A percentile compares a stretch with the other conserved stretches of the same genome.
Conservation (phyloP, 192 early-diverging fungal genomes). For the Backusella tuberculispora region DNA sequence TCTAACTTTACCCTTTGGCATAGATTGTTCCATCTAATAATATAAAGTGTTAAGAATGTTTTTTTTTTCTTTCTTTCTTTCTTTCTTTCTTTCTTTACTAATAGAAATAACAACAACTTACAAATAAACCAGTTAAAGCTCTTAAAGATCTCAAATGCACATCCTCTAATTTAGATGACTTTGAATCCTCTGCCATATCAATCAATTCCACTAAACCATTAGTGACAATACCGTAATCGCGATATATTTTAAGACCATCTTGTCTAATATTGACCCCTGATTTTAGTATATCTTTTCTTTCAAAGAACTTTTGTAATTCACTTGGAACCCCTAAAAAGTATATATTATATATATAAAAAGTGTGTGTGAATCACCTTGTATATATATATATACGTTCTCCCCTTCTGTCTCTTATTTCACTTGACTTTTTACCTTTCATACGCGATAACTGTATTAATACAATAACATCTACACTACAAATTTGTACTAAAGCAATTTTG, state of each 20-base stretch:
- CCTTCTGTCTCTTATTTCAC: background rate
- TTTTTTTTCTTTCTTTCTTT: too few species aligned
- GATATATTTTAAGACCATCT: conserved; percentile 33
- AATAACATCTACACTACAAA: conserved; percentile 26
- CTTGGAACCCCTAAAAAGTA: conserved; percentile 25
- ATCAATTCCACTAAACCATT: conserved; percentile 35
- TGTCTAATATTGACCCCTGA: conserved; percentile 35
- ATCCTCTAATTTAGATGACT: background rate
- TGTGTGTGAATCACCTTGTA: background rate
- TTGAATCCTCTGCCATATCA: conserved; percentile 12
- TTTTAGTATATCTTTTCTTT: conserved; percentile 24
- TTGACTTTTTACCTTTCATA: conserved; percentile 22
- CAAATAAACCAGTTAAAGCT: conserved; percentile 32
- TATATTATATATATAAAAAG: background rate
- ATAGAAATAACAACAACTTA: conserved; percentile 18
- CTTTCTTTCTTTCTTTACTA: too few species aligned
- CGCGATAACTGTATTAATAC: conserved; percentile 32
- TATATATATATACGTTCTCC: background rate
- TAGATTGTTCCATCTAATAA: conserved; percentile 23
- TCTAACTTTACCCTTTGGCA: conserved; percentile 31
- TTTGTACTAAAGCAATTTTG: conserved; percentile 34
- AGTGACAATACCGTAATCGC: conserved; percentile 32
- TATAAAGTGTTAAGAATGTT: background rate
- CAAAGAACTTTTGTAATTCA: conserved; percentile 21
- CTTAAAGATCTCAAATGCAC: conserved; percentile 20